Conservation (phyloP, 768 basidiomycete species). For the Lactifluus rugatus region DNA sequence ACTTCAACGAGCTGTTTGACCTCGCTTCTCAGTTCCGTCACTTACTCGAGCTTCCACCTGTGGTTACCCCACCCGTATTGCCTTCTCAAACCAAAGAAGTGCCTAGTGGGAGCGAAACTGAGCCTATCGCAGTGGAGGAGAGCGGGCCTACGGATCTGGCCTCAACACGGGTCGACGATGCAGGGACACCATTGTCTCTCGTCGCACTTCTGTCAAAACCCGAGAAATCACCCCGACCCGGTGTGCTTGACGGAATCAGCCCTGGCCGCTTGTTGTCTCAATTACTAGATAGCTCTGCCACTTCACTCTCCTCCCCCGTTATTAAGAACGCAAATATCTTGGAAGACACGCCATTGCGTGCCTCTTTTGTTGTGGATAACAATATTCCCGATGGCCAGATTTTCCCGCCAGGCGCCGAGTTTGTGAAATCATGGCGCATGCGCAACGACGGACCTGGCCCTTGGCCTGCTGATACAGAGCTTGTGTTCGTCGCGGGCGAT, state of each 20-base stretch:
- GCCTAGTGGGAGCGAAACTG: not conserved
- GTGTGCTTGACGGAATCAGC: slow-evolving; percentile 7
- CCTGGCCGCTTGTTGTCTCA: slow-evolving; percentile 14
- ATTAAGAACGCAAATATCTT: not conserved
- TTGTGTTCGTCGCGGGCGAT: slow-evolving; percentile 65
- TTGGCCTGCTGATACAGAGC: slow-evolving; percentile 61
- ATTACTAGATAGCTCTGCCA: slow-evolving; percentile 8
- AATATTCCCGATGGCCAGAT: slow-evolving; percentile 67
- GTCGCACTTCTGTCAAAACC: slow-evolving; percentile 14
- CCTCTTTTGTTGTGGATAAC: slow-evolving; percentile 52
- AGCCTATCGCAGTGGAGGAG: not conserved
- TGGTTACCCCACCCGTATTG: slow-evolving; percentile 2
- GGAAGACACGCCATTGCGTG: slow-evolving; percentile 31
- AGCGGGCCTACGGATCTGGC: slow-evolving; percentile 13
- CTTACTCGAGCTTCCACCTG: slow-evolving; percentile 17
- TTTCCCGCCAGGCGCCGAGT: slow-evolving; percentile 78
- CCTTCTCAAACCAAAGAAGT: not conserved
- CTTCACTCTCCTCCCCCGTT: slow-evolving; percentile 1
- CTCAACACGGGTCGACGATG: slow-evolving; percentile 7
- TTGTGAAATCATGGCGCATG: slow-evolving; percentile 77
- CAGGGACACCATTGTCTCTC: slow-evolving; percentile 4
- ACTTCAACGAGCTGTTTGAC: slow-evolving; percentile 20
- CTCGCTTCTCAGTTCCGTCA: slow-evolving; percentile 20
- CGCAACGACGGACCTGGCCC: slow-evolving; percentile 49
- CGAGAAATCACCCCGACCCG: slow-evolving; percentile 5